Evolutionary conservation across 2,329 filamentous ascomycete genomes (phyloP), one percentile per base, ranked within the genome.

Genomic region (Rutstroemia sp.): DNA sequence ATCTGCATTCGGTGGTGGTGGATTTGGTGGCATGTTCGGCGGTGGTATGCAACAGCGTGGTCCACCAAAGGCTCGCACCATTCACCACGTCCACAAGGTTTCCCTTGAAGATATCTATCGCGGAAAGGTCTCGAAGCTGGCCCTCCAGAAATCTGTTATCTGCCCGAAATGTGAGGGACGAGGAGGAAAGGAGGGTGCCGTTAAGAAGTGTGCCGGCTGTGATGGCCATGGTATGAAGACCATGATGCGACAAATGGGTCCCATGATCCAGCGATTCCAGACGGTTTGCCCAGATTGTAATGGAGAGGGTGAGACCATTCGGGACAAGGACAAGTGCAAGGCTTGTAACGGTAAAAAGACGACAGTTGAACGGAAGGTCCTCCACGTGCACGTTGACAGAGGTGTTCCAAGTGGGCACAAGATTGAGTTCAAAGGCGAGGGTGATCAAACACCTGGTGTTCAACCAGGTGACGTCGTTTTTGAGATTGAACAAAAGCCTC

Each of bases 191-290:
- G 92, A 97, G 63, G 94, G 94, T 62, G 89, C 94, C n/a, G 92
- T 97, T 63, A 92, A 92, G 78, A 89, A 88, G 68, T 99, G 94
- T 75, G 71, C 83, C 42, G 88, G 90, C 69, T 99, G 94, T 73
- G 90, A 95, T 68, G 94, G 94, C 64, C 84, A 88, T 62, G 94
- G 94, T 74, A 96, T 96, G 89, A 97, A 97, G 87, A 96, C 89
- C 42, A 97, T 99, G 92, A 96, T 99, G 94, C 88, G 95, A 71
- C 94, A 99, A 76, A 97, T 99, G 92, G 94, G 94, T 51, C 94
- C 94, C 58, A 99, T 99, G 94, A 97, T 99, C 67, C 95, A 99
- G 78, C 89, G 94, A 57, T 99, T 99, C 84, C 94, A 99, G 80
- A 97, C 92, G 30, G 92, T 96, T 67, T 99, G 94, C 82, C 89